Base-by-base conservation (phyloP, 2,329 filamentous ascomycete genomes). In the Periconia sp. region DNA sequence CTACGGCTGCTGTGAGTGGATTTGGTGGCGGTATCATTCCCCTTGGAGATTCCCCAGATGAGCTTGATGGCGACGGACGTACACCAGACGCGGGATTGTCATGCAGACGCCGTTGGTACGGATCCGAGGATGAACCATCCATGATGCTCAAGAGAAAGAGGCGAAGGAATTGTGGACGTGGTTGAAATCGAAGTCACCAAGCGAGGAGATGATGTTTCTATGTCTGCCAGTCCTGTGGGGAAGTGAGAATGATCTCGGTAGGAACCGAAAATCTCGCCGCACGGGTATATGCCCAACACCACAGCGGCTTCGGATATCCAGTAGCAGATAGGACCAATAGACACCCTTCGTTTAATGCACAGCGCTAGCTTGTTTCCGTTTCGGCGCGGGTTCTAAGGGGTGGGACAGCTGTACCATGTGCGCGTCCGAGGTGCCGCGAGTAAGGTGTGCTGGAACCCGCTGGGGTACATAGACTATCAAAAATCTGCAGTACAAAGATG, bases 11-110 rank as follows among this genome's bases (percentile, higher is more conserved):
- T 27, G 64, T 54, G 54, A 73, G 74, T 13, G 67, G 69, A 53
- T 64, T 70, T 31, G 67, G 58, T 30, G 68, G 66, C 20, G 69
- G 67, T 49, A 74, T 64, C 62, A 70, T 66, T 44, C 57, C 62
- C 41, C 67, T 64, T 49, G 72, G 66, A 30, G 72, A 73, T 20
- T 60, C 65, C 47, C 61, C 65, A 41, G 65, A 66, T n/a, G 72
- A 69, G 18, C 52, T 57, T 45, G 70, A 60, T 48, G 72, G 66
- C 48, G 73, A 71, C 23, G 65, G 65, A 53, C 65, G 69, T 61
- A 69, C 64, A 17, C 44, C 56, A 45, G 45, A 45, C 19, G 57
- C 52, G 23, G 50, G 45, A 13, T 45, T 51, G 44, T 59, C 54
- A 27, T 53, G 35, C 44, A 56, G 58, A 49, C 47, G 33, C 33